Base-by-base conservation (phyloP, 805 yeast genomes). In the Metschnikowia matae region DNA sequence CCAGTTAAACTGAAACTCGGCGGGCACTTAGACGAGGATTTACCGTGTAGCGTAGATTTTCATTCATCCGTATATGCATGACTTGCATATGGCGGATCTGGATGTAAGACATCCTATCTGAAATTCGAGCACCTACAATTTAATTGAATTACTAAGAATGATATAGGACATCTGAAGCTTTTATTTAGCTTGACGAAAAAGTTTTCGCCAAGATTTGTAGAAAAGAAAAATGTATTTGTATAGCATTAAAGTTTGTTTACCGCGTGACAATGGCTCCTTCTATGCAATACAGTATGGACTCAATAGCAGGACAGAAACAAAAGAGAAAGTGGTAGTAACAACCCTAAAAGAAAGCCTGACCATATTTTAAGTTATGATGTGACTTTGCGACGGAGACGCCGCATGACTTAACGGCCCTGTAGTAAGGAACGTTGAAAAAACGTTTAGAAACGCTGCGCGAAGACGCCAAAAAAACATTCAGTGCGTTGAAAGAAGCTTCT, bases 401-500 rank as follows among this genome's bases (percentile, higher is more conserved):
- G 43, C 21, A 26, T 29, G 43, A 4, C 11, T 15, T 7, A 15
- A 15, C 18, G 13, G 1, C 17, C 13, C 6, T 39, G 23, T 23
- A 13, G 32, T 23, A 37, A 7, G 29, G n/a, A 17, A 15, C 43
- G 43, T 40, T 40, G 21, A 21, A 33, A 42, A 42, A 42, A n/a
- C 31, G 45, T 18, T 33, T 10, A 17, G 14, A 39, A 23, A 39
- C 31, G 37, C 21, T 18, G 45, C 45, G 37, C 45, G 38, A 21
- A 14, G 26, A 31, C 44, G 44, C 35, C 23, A 32, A 31, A 26
- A 32, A 32, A 42, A 20, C 15, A 32, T 42, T 33, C 38, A 42
- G 45, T 42, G 45, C 45, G 32, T 33, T n/a, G 45, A 33, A 14
- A 42, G 45, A 42, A 42, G 38, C 38, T 42, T 42, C 45, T 42